Evolutionary conservation across 768 basidiomycete genomes (phyloP).

Genomic region (Pisolithus tinctorius): DNA sequence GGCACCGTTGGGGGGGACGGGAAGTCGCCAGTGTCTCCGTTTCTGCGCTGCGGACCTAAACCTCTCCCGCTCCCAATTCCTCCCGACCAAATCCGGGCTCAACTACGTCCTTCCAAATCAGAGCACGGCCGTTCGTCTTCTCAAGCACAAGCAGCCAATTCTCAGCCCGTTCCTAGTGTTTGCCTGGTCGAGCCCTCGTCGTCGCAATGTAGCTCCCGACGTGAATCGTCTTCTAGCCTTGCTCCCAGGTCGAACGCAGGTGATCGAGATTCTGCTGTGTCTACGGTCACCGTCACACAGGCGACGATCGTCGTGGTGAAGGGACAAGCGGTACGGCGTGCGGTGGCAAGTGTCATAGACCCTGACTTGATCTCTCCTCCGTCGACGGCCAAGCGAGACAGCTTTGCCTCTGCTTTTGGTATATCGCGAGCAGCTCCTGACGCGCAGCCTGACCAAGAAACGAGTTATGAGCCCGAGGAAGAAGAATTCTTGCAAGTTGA

Average conservation of each 20-base stretch:
- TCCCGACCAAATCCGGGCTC: conserved; percentile 21
- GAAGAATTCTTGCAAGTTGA: conserved; percentile 10
- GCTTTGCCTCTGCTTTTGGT: conserved; percentile 7
- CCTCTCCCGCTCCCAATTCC: conserved; percentile 22
- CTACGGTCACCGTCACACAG: conserved; percentile 36
- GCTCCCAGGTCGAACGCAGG: conserved; percentile 8
- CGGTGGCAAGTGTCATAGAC: conserved; percentile 47
- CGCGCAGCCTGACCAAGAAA: conserved; percentile 1
- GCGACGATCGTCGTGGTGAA: conserved; percentile 40
- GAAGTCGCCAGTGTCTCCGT: conserved; percentile 17
- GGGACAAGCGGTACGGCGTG: conserved; percentile 41
- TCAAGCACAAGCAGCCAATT: conserved; percentile 1
- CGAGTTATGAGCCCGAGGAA: conserved; percentile 1
- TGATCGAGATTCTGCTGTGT: conserved; percentile 29
- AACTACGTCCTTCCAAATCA: conserved; percentile 23
- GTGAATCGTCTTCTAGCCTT: conserved; percentile 11
- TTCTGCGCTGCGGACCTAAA: conserved; percentile 18
- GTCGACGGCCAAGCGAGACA: conserved; percentile 9
- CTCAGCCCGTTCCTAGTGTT: background rate
- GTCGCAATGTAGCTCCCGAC: conserved; percentile 5
- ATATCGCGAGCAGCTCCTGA: background rate
- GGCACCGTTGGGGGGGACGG: conserved; percentile 17
- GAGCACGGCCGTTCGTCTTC: conserved; percentile 13
- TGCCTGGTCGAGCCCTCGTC: conserved; percentile 1
- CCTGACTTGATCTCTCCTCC: conserved; percentile 18